These are phyloP conservation scores for Paecilomyces variotii DNA, from an alignment of 2,329 filamentous ascomycete species.

Conservation along the genomic window DNA sequence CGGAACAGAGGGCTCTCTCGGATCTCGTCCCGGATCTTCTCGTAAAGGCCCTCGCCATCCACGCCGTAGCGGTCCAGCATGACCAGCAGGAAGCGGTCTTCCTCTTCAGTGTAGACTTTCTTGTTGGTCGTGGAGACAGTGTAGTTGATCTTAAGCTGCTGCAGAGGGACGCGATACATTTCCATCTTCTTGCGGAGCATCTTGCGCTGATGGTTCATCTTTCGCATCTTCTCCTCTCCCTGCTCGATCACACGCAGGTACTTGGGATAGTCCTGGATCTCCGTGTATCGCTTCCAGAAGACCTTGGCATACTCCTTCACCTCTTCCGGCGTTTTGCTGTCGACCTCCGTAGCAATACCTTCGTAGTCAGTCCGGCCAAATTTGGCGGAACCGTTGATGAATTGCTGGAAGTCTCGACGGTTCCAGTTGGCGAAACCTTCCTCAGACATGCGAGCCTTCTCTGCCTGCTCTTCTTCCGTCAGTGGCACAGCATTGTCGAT, in stretches of 20 bases:
- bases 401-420: constrained; percentile 94
- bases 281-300: constrained; percentile 92
- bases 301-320: constrained; percentile 87
- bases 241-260: constrained; percentile 84
- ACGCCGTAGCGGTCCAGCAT: constrained; percentile 88
- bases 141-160: constrained; percentile 98
- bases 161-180: constrained; percentile 92
- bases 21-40: constrained; percentile 94
- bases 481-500: constrained; percentile 87
- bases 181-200: constrained; percentile 92
- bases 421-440: constrained; percentile 95
- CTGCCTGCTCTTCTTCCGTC: constrained; percentile 79
- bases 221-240: constrained; percentile 81
- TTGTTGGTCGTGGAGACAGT: constrained; percentile 99
- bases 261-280: constrained; percentile 83
- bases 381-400: constrained; percentile 89
- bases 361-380: constrained; percentile 82
- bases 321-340: constrained; percentile 78
- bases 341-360: constrained; percentile 78
- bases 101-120: constrained; percentile 98
- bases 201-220: constrained; percentile 86
- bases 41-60: constrained; percentile 82
- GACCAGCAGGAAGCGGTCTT: constrained; percentile 90
- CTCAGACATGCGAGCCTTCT: constrained; percentile 73
- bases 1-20: constrained; percentile 89